phyloP scores from a whole-genome alignment of 2,329 filamentous ascomycete species.

The Ceratocystis destructans region DNA sequence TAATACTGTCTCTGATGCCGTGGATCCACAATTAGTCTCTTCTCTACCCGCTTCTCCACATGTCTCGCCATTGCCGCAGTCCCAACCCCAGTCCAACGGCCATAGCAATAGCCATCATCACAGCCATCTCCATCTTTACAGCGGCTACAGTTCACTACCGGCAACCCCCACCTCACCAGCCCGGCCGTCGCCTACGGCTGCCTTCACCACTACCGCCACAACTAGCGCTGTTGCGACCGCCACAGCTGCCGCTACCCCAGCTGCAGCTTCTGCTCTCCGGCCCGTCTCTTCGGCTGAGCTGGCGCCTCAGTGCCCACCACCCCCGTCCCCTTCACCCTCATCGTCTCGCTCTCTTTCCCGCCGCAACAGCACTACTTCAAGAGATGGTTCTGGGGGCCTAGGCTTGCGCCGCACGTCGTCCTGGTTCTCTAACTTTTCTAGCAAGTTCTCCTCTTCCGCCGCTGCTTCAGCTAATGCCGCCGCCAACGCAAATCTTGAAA shows the following conservation, averaged over 20 bases:
- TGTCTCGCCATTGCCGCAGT: neutral
- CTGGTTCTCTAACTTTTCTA: slow-evolving; percentile 88
- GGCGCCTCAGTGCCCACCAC: neutral
- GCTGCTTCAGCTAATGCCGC: slow-evolving; percentile 23
- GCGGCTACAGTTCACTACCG: neutral
- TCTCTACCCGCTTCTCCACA: neutral
- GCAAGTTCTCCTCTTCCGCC: slow-evolving; percentile 62
- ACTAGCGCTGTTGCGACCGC: neutral
- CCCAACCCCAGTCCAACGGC: neutral
- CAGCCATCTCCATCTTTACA: neutral
- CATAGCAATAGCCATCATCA: neutral
- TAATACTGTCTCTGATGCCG: neutral
- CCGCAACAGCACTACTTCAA: slow-evolving; percentile 14
- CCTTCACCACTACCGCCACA: neutral
- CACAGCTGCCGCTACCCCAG: neutral
- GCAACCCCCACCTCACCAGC: neutral
- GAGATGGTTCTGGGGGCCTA: neutral
- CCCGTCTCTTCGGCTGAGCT: neutral
- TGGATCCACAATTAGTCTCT: neutral
- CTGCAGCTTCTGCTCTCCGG: neutral
- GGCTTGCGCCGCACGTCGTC: slow-evolving; percentile 50
- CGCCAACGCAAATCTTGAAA: slow-evolving; percentile 20
- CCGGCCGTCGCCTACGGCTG: slow-evolving; percentile 1
- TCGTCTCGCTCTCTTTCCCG: slow-evolving; percentile 22
- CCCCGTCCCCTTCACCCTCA: slow-evolving; percentile 1